A percentile compares a stretch with the other conserved stretches of the same genome.
Conservation (phyloP, 2,329 filamentous ascomycete species). For the Scedosporium boydii region DNA sequence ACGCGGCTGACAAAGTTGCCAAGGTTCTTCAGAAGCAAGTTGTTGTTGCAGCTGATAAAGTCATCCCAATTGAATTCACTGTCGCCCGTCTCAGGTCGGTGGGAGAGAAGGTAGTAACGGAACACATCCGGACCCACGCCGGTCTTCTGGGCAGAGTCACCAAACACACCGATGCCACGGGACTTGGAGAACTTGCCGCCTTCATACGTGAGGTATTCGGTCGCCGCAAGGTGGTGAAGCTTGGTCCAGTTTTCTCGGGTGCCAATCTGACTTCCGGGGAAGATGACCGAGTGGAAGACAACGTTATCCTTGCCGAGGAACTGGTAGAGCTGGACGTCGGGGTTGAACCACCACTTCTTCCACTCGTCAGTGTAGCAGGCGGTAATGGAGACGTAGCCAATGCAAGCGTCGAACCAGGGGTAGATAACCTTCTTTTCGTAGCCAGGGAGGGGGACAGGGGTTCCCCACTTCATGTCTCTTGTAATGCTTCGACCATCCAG, state of each 20-base stretch:
- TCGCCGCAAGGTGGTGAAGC: constrained; percentile 79
- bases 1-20: constrained; percentile 68
- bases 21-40: constrained; percentile 68
- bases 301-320: constrained; percentile 77
- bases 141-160: constrained; percentile 79
- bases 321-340: constrained; percentile 82
- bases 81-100: constrained; percentile 76
- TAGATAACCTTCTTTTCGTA: constrained; percentile 69
- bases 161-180: constrained; percentile 81
- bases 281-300: constrained; percentile 65
- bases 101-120: constrained; percentile 82
- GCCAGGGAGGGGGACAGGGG: constrained; percentile 45
- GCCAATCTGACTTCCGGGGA: constrained; percentile 78
- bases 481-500: constrained; percentile 83
- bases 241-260: constrained; percentile 81
- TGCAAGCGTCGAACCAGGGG: constrained; percentile 87
- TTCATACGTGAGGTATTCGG: constrained; percentile 81
- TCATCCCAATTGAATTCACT: constrained; percentile 83
- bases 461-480: constrained; percentile 85
- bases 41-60: constrained; percentile 81
- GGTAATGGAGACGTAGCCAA: constrained; percentile 92
- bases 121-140: constrained; percentile 81
- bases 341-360: constrained; percentile 92
- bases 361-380: constrained; percentile 80
- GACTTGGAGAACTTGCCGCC: constrained; percentile 90